Evolutionary conservation across 495 filamentous ascomycete species (phyloP), one percentile per base, ranked within the genome.

Genomic region (Penicillium macrosclerotiorum): DNA sequence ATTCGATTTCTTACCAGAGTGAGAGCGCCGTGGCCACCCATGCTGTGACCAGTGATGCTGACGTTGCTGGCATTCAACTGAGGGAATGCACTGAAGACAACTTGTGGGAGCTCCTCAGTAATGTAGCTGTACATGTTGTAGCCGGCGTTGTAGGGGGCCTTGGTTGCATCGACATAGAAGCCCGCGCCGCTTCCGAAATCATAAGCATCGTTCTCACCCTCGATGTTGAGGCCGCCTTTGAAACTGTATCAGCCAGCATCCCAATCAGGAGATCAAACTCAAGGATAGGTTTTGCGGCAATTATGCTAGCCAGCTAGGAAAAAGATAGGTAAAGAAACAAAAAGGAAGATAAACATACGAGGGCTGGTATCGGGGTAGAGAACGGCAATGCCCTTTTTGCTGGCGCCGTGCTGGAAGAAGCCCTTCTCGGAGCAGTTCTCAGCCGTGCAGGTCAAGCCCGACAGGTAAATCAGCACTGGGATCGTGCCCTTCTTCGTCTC

Each of bases 81-180:
- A 11, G 74, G 65, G 54, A 87, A 88, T 3, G 75, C 68, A 9
- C 59, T 63, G 64, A 90, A 95, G 7, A 96, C 77, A 0, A 82
- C 70, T n/a, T 69, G 54, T 0, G 91, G 92, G 8, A 98, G 79
- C 60, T 98, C 93, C 19, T 74, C 60, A 0, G 86, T 82, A 47
- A 97, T 78, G 69, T 98, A 98, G 51, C 74, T 84, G 70, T 96
- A 88, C 93, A 98, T 98, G 45, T 85, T 84, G 65, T 97, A 97
- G 41, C 85, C 80, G 13, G 68, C 67, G 25, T 64, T 67, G 75
- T 82, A 98, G 1, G 88, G 89, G 2, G 76, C 74, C 24, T 73
- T 74, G 1, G 86, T 93, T 7, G 93, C 94, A 65, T 98, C 84
- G 54, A 98, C 73, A 77, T 98, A 98, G 77, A 98, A 97, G 32